Evolutionary conservation across 2,329 filamentous ascomycete species (phyloP), one percentile per base, ranked within the genome.

Genomic region (Penicillium sp.): DNA sequence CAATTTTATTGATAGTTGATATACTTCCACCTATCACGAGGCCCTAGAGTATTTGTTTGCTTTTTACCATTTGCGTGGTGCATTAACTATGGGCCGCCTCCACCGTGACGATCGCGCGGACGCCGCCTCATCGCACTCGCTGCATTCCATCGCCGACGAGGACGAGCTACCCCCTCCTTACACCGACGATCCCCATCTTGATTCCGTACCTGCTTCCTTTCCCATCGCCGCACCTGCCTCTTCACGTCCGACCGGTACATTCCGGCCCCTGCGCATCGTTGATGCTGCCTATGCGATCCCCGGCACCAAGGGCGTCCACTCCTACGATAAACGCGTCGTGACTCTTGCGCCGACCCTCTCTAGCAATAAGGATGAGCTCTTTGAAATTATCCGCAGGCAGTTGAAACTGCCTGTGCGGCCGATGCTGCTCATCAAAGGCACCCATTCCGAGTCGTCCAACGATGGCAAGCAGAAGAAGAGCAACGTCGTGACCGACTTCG

Each of bases 151-250:
- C 37, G 59, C 62, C 40, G 57, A 63, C 22, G 55, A 49, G 16
- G 59, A 63, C 25, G 65, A 67, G n/a, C 61, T 64, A 30, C 68
- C 66, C 8, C 68, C 68, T 52, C 68, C 68, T 35, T 70, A 70
- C 46, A 59, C 65, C 48, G 68, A 70, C 19, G 66, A 68, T 5
- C 62, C 64, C 22, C 61, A 62, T 26, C 19, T 46, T 52, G 28
- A 55, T 35, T 11, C 42, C n/a, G n/a, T 28, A 8, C 30, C 52
- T 26, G 16, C 25, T 6, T 42, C 33, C 11, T 37, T 8, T 7
- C 33, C n/a, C 11, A 30, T 26, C 35, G 51, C 59, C 43, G 52
- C n/a, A 33, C 6, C 35, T 6, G 33, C 28, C 30, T 19, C 53
- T n/a, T 56, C 53, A 5, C 26, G 33, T 11, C 57, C 60, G 10